Evolutionary conservation across 768 basidiomycete species (phyloP).

Genomic region (Auriscalpium microsporum): DNA sequence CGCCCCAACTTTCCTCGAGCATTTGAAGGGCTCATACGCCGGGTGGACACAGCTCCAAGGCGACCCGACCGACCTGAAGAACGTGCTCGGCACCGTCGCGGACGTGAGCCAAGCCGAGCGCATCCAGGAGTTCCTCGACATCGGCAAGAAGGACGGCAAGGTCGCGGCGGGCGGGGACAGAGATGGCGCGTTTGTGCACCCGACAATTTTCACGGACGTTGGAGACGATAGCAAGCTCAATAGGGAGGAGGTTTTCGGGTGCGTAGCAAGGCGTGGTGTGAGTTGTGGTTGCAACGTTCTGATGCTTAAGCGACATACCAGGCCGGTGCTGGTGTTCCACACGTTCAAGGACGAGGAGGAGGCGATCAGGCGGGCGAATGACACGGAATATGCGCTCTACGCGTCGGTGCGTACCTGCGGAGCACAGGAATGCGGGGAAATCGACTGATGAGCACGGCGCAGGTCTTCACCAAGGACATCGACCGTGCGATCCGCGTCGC

Average conservation of each 20-base stretch:
- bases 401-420: conserved; percentile 27
- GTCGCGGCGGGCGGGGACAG: conserved; percentile 52
- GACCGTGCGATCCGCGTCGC: conserved; percentile 33
- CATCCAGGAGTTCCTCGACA: conserved; percentile 70
- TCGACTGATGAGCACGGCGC: background rate
- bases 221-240: conserved; percentile 69
- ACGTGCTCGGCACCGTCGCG: conserved; percentile 40
- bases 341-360: conserved; percentile 56
- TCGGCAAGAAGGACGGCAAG: conserved; percentile 61
- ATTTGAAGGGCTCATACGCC: conserved; percentile 27
- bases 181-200: conserved; percentile 63
- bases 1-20: conserved; percentile 58
- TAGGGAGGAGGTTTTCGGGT: conserved; percentile 67
- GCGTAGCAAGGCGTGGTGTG: background rate
- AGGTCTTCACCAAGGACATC: conserved; percentile 34
- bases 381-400: conserved; percentile 40
- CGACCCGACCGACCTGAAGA: conserved; percentile 43
- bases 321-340: conserved; percentile 64
- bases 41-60: conserved; percentile 31
- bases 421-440: background rate
- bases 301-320: background rate
- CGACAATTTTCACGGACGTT: conserved; percentile 67
- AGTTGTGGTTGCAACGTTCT: background rate
- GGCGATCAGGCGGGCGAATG: conserved; percentile 32
- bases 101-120: conserved; percentile 32